Percentiles rank a stretch among this genome's conserved stretches.
Conservation (phyloP, 106 monocot species). For the Dactylorhiza incarnata region DNA sequence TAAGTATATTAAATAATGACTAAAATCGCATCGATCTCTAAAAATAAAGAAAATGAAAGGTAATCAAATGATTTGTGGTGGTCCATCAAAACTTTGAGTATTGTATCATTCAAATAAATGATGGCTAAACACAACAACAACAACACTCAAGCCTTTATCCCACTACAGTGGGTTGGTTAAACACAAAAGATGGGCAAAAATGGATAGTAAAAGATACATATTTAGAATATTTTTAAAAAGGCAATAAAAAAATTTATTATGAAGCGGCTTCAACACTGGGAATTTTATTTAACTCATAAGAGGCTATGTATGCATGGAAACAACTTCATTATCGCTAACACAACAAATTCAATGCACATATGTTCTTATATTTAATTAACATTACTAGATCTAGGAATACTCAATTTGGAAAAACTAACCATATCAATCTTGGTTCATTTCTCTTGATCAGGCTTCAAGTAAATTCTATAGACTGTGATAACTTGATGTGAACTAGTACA, state of each 20-base stretch:
- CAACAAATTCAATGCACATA: neutral
- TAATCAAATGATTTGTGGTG: no score
- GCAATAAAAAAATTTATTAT: neutral
- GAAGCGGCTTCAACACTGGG: neutral
- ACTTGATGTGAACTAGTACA: neutral
- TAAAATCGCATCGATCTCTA: no score
- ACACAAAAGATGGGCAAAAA: neutral
- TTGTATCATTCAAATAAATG: neutral
- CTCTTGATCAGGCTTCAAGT: neutral
- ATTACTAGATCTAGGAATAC: neutral
- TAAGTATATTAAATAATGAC: no score
- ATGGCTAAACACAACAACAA: neutral
- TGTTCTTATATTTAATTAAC: neutral
- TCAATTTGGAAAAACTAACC: neutral
- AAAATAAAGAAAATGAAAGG: no score
- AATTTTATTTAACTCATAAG: neutral
- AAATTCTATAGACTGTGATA: neutral
- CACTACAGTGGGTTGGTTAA: no score
- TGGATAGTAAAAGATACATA: neutral
- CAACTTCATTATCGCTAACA: no score
- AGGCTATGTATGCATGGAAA: neutral
- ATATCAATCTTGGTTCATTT: neutral
- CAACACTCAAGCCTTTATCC: no score
- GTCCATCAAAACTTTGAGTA: no score
- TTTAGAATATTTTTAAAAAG: neutral